phyloP scores from a whole-genome alignment of 169 alveolate species.

The Plasmodium cynomolgi region DNA sequence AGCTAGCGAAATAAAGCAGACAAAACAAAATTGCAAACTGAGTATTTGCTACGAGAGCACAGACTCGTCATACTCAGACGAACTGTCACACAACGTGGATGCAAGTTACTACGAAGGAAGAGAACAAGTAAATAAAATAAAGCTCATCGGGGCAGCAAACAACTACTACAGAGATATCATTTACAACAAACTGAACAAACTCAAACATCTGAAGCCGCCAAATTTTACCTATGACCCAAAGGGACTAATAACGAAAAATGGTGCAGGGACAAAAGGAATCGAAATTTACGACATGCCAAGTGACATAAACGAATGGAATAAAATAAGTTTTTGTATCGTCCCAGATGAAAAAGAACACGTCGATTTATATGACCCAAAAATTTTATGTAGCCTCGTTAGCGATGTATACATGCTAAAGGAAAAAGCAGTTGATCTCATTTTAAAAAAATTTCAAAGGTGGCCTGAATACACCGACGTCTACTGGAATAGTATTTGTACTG shows the following conservation, averaged over 20 bases:
- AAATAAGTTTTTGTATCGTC: conserved; percentile 82
- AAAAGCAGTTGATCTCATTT: conserved; percentile 82
- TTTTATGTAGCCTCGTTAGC: conserved; percentile 81
- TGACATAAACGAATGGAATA: conserved; percentile 83
- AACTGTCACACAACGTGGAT: conserved; percentile 46
- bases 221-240: conserved; percentile 79
- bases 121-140: conserved; percentile 56
- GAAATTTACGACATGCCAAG: conserved; percentile 84
- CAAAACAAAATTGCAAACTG: not conserved
- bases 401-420: conserved; percentile 85
- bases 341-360: conserved; percentile 79
- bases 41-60: conserved; percentile 29
- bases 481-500: conserved; percentile 76
- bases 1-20: not conserved
- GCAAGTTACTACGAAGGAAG: conserved; percentile 72
- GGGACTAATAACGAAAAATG: conserved; percentile 82
- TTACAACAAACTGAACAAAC: conserved; percentile 37
- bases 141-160: conserved; percentile 63
- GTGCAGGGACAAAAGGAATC: conserved; percentile 87
- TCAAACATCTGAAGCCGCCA: conserved; percentile 79
- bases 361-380: conserved; percentile 75
- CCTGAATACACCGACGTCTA: conserved; percentile 84
- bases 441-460: conserved; percentile 81
- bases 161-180: conserved; percentile 61
- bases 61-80: conserved; percentile 59